Conservation (phyloP, 208 protist genomes). For the Zelonia costaricensis region DNA sequence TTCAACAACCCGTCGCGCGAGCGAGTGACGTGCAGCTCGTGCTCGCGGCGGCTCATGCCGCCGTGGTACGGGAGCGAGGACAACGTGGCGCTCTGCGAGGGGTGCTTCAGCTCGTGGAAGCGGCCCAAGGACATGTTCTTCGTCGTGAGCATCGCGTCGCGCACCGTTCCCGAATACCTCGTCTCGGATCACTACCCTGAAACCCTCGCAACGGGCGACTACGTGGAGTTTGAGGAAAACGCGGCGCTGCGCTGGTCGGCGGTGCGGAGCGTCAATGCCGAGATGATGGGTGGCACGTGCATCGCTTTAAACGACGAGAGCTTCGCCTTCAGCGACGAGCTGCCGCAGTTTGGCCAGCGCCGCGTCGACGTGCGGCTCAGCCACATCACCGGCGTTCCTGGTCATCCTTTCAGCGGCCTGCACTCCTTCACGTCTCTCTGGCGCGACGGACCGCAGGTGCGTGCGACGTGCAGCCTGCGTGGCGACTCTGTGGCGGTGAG, state of each 20-base stretch:
- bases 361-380: conserved; percentile 67
- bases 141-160: conserved; percentile 19
- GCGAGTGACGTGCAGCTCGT: conserved; percentile 17
- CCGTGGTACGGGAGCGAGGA: conserved; percentile 77
- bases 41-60: conserved; percentile 28
- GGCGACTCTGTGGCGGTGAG: conserved; percentile 67
- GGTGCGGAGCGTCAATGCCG: conserved; percentile 73
- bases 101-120: conserved; percentile 85
- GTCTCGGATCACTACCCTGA: conserved; percentile 58
- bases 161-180: conserved; percentile 57
- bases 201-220: conserved; percentile 42
- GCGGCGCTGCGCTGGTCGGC: conserved; percentile 57
- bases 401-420: conserved; percentile 78
- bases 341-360: conserved; percentile 42
- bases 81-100: conserved; percentile 58
- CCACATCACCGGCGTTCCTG: conserved; percentile 70
- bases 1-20: conserved; percentile 37
- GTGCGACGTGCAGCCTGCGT: conserved; percentile 33
- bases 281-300: conserved; percentile 42
- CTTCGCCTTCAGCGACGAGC: conserved; percentile 62
- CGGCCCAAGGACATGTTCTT: conserved; percentile 76
- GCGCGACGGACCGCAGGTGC: conserved; percentile 47
- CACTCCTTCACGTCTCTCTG: conserved; percentile 73
- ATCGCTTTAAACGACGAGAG: conserved; percentile 54
- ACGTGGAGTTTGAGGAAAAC: conserved; percentile 85